Evolutionary conservation across 2,329 filamentous ascomycete genomes (phyloP).

Genomic region (Penicillium verrucosum): DNA sequence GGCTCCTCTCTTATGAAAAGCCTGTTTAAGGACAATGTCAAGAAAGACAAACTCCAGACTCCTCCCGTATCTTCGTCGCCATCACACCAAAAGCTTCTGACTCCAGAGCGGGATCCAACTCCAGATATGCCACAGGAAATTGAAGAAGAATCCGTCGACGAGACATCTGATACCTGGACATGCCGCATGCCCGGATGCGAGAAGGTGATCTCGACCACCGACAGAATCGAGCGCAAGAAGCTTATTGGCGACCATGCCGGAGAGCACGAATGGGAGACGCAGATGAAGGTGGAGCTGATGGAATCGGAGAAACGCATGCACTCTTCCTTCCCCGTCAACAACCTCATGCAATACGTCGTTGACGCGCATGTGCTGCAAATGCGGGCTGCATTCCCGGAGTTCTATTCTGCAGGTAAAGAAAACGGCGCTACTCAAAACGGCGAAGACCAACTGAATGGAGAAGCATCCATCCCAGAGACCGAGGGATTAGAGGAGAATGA

Average conservation of each 20-base stretch:
- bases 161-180: slow-evolving; percentile 15
- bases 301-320: slow-evolving; percentile 26
- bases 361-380: slow-evolving; percentile 23
- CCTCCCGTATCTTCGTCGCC: background rate
- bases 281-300: slow-evolving; percentile 26
- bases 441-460: background rate
- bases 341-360: slow-evolving; percentile 25
- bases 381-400: slow-evolving; percentile 24
- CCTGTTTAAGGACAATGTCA: slow-evolving; percentile 15
- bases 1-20: slow-evolving; percentile 20
- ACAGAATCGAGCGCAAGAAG: slow-evolving; percentile 18
- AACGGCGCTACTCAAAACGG: background rate
- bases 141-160: background rate
- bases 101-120: slow-evolving; percentile 4
- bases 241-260: slow-evolving; percentile 21
- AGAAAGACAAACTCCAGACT: slow-evolving; percentile 5
- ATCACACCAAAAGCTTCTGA: background rate
- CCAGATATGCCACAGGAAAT: background rate
- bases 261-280: slow-evolving; percentile 25
- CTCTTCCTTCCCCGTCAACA: slow-evolving; percentile 18
- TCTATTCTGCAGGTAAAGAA: slow-evolving; percentile 9
- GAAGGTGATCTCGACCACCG: slow-evolving; percentile 12
- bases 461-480: background rate
- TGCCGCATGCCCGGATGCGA: slow-evolving; percentile 23
- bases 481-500: background rate